phyloP scores from a whole-genome alignment of 352 stramenopile species.

The Phytophthora brassicae region DNA sequence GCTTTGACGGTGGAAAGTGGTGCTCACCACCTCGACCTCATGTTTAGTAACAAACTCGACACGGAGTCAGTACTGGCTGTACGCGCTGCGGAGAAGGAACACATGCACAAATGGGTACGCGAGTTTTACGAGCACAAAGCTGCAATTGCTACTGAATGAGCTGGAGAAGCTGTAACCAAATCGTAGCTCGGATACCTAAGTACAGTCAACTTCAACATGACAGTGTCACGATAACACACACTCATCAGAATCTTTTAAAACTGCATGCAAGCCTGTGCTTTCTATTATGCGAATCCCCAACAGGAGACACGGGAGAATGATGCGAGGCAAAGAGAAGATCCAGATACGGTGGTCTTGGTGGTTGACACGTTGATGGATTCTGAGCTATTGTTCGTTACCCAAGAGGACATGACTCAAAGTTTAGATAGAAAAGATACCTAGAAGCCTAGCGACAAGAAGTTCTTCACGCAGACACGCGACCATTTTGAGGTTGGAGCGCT shows the following conservation, averaged over 20 bases:
- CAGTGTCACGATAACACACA: constrained; percentile 13
- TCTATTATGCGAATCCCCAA: constrained; percentile 6
- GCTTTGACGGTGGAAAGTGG: constrained; percentile 68
- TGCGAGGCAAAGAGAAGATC: constrained; percentile 12
- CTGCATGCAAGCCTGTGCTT: background rate
- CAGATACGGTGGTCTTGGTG: constrained; percentile 2
- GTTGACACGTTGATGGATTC: background rate
- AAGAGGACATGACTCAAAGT: too few species aligned
- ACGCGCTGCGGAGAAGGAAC: constrained; percentile 64
- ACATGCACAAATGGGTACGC: constrained; percentile 86
- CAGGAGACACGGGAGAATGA: background rate
- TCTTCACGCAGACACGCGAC: constrained; percentile 59
- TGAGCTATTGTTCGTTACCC: too few species aligned
- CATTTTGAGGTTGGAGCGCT: constrained; percentile 62
- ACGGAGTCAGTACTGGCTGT: constrained; percentile 68
- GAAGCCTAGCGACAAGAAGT: constrained; percentile 8
- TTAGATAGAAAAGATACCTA: too few species aligned
- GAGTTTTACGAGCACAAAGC: constrained; percentile 49
- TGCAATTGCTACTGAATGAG: constrained; percentile 20
- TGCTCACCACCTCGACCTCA: constrained; percentile 91
- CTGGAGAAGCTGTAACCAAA: background rate
- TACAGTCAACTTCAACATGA: constrained; percentile 17
- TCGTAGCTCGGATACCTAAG: background rate
- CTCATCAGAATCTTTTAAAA: background rate
- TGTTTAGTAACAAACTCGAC: constrained; percentile 89